A percentile compares a stretch with the other conserved stretches of the same genome.
Conservation (phyloP, 169 alveolate genomes). For the Eimeria praecox region DNA sequence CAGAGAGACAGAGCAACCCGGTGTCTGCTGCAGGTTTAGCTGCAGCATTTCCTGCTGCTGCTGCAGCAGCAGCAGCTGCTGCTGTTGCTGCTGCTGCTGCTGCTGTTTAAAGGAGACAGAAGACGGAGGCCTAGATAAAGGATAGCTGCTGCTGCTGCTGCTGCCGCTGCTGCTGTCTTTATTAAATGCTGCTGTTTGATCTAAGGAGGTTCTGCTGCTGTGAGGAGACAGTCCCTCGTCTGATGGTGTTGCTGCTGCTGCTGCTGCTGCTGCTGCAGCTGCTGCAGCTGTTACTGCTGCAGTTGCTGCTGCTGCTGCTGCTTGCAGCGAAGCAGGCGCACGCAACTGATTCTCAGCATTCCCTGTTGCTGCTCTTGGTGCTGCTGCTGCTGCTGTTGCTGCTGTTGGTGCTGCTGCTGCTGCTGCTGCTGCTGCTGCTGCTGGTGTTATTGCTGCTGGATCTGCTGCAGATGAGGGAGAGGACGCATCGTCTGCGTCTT, state of each 20-base stretch:
- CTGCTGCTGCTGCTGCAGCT: neutral
- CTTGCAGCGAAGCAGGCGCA: neutral
- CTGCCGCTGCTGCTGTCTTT: no score
- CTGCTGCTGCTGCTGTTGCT: neutral
- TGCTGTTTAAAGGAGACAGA: neutral
- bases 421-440: no score
- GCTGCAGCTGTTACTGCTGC: neutral
- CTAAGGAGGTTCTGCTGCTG: neutral
- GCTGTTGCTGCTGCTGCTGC: no score
- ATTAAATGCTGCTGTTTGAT: neutral
- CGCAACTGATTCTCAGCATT: neutral
- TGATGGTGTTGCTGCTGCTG: neutral
- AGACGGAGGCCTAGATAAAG: neutral
- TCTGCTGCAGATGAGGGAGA: no score
- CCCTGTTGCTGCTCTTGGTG: neutral
- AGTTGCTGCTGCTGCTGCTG: neutral
- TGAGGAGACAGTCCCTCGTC: no score
- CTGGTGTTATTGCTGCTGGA: no score
- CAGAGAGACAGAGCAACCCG: neutral
- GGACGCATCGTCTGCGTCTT: no score
- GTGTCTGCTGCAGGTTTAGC: neutral
- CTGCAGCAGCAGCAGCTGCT: no score
- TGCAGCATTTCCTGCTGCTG: no score
- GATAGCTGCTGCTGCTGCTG: neutral
- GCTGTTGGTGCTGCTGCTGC: no score